Evolutionary conservation across 805 yeast genomes (phyloP), one percentile per base, ranked within the genome.

Genomic region (Metschnikowia kunwiensis): DNA sequence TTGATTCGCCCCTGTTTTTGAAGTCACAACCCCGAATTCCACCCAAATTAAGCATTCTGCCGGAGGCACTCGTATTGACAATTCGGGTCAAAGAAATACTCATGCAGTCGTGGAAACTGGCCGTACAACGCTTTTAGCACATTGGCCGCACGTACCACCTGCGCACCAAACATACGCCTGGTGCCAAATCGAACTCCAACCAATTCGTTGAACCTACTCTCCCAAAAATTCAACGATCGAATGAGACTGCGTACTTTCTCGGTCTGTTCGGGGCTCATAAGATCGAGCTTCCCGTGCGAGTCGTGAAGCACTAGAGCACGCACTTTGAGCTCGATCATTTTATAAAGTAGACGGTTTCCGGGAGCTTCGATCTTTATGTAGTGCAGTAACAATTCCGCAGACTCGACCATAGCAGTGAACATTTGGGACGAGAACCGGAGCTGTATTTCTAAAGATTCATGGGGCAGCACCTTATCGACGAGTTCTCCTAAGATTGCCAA

Each of bases 311-410:
- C 27, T 15, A 22, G 12, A n/a, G 20, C 11, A 5, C 37, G 23
- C 15, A 34, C 30, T 12, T 27, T 27, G 27, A 34, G 27, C 23
- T 34, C 37, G 8, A 26, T 22, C 11, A 22, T 18, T 27, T 34
- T 34, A 17, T 34, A 34, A 11, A 34, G 32, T 11, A 34, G 7
- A 5, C 30, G 31, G 12, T 21, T 27, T 6, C 37, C 37, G 5
- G 37, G 37, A 6, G 23, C 21, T 5, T 6, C 27, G 7, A 34
- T 10, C 7, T 18, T 9, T 4, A 7, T 15, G 13, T 34, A 34
- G 8, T 27, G 32, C 9, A 6, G 12, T 23, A 34, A 22, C 12
- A 27, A 22, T 8, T 27, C 32, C 5, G 32, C 8, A 5, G 17
- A 9, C 5, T 22, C 13, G 18, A 27, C 10, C 37, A 34, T 34